Evolutionary conservation across 169 alveolate genomes (phyloP).

Genomic region (Amoebophrya sp.): DNA sequence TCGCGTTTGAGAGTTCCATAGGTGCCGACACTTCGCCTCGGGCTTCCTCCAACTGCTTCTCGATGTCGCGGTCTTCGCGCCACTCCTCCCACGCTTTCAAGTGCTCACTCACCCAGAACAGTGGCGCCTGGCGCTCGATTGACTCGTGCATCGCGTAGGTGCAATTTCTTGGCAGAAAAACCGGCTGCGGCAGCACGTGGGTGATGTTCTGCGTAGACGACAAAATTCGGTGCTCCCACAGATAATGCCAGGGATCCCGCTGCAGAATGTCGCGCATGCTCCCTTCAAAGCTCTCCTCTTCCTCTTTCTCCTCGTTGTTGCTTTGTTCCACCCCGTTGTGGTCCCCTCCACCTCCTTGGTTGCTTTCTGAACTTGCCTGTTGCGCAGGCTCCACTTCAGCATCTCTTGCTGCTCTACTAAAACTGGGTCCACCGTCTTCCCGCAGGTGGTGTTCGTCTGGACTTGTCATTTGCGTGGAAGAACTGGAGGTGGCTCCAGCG

Average conservation of each 20-base stretch:
- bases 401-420: not conserved
- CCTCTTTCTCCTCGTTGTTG: not conserved
- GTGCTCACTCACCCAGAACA: not conserved
- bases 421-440: too few species aligned
- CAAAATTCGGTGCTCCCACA: not conserved
- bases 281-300: not conserved
- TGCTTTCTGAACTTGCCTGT: not conserved
- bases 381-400: not conserved
- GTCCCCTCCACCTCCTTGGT: not conserved
- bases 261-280: not conserved
- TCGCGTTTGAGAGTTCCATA: too few species aligned
- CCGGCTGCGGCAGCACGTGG: not conserved
- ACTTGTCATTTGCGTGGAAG: too few species aligned
- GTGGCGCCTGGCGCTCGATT: not conserved
- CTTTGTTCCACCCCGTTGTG: not conserved
- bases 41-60: not conserved
- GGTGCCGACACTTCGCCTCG: not conserved
- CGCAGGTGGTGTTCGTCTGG: too few species aligned
- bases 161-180: not conserved
- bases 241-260: not conserved
- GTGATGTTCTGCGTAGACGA: not conserved
- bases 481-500: too few species aligned
- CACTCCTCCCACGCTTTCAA: not conserved
- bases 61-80: not conserved
- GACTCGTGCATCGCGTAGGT: not conserved